A percentile compares a stretch with the other conserved stretches of the same genome.
These are phyloP conservation scores for Lactarius pseudohatsudake DNA, from an alignment of 768 basidiomycete species.

Conservation along the genomic window DNA sequence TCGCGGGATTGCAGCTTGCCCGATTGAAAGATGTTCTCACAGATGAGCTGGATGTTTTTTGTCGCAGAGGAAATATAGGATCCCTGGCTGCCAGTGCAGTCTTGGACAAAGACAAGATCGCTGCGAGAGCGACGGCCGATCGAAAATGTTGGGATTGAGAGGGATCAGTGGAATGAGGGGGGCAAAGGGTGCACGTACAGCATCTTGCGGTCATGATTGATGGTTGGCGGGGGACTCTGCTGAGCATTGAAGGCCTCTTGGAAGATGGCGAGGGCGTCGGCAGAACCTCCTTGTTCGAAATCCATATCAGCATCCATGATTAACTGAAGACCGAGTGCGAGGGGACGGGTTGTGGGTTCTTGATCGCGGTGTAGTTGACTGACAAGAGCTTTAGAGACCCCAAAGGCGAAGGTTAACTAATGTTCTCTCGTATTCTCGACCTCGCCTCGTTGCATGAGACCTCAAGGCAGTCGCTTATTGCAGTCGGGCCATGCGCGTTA, in stretches of 20 bases:
- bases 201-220: slow-evolving; percentile 59
- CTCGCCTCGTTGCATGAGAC: slow-evolving; percentile 28
- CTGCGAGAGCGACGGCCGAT: slow-evolving; percentile 39
- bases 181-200: slow-evolving; percentile 52
- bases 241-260: slow-evolving; percentile 38
- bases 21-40: slow-evolving; percentile 90
- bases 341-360: slow-evolving; percentile 6
- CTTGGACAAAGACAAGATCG: slow-evolving; percentile 93
- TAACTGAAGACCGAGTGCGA: slow-evolving; percentile 20
- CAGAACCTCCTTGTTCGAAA: slow-evolving; percentile 45
- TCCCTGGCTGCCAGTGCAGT: slow-evolving; percentile 91
- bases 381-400: slow-evolving; percentile 5
- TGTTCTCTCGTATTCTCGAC: slow-evolving; percentile 19
- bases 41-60: slow-evolving; percentile 95
- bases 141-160: slow-evolving; percentile 7
- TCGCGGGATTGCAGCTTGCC: slow-evolving; percentile 85
- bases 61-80: slow-evolving; percentile 92
- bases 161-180: not conserved
- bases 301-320: slow-evolving; percentile 84
- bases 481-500: slow-evolving; percentile 19
- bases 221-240: slow-evolving; percentile 38
- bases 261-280: slow-evolving; percentile 33
- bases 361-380: slow-evolving; percentile 2
- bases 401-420: slow-evolving; percentile 16
- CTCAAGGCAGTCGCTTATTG: slow-evolving; percentile 24